phyloP scores from a whole-genome alignment of 2,329 filamentous ascomycete species.

The Pseudogymnoascus sp. region DNA sequence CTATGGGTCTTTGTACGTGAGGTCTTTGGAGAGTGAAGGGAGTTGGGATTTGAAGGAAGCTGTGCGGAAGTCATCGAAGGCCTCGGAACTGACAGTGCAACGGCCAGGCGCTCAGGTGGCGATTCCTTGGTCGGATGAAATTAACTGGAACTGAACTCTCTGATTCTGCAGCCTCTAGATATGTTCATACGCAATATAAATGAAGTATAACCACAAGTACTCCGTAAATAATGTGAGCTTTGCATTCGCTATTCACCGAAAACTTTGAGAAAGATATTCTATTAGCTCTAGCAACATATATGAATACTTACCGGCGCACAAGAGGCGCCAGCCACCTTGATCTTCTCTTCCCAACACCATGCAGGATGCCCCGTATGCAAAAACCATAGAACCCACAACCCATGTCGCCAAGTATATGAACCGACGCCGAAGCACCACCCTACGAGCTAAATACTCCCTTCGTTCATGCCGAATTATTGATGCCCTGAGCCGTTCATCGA shows the following conservation, averaged over 20 bases:
- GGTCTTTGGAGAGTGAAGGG: slow-evolving; percentile 17
- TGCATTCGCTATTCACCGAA: not conserved
- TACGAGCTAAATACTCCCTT: not conserved
- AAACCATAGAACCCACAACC: not conserved
- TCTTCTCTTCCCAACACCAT: not conserved
- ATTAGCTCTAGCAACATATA: not conserved
- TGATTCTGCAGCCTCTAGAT: too few species aligned
- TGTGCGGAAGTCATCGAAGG: slow-evolving; percentile 52
- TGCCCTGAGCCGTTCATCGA: not conserved
- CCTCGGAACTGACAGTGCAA: slow-evolving; percentile 60
- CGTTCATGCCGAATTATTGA: not conserved
- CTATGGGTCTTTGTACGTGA: slow-evolving; percentile 69
- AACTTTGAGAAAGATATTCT: not conserved
- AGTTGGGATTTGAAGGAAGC: slow-evolving; percentile 38
- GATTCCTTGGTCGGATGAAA: slow-evolving; percentile 58
- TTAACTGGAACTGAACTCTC: slow-evolving; percentile 20
- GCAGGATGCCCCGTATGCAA: not conserved
- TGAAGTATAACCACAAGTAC: too few species aligned
- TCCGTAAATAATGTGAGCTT: too few species aligned
- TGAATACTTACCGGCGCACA: not conserved
- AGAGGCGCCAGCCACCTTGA: not conserved
- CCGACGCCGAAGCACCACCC: not conserved
- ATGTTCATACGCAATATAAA: too few species aligned
- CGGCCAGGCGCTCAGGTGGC: slow-evolving; percentile 57
- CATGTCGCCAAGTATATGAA: not conserved